These are phyloP conservation scores for Globisporangium barbulae DNA, from an alignment of 352 stramenopile genomes.

Conservation along the genomic window DNA sequence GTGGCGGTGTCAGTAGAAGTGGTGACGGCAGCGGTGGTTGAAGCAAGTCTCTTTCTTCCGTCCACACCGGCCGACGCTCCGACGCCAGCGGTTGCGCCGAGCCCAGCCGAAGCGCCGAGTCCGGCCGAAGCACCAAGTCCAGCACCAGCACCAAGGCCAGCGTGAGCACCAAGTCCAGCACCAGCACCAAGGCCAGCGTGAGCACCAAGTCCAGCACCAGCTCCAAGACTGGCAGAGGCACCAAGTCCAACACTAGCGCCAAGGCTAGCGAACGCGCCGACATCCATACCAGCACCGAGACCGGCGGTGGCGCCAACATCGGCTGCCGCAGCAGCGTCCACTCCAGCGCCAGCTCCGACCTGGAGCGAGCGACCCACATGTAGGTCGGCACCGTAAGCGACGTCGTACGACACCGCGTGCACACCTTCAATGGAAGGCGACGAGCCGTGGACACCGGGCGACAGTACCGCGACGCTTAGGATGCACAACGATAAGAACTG, in stretches of 20 bases:
- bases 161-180: neutral
- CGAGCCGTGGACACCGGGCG: neutral
- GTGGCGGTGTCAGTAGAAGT: neutral
- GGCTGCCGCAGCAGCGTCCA: neutral
- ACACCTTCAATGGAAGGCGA: neutral
- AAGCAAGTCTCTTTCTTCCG: neutral
- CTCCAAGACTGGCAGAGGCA: neutral
- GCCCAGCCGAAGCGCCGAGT: neutral
- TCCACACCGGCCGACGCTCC: neutral
- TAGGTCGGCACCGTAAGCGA: neutral
- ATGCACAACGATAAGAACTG: neutral
- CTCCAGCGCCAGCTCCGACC: neutral
- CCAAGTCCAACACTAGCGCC: neutral
- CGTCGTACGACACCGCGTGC: neutral
- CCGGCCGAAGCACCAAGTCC: neutral
- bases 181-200: neutral
- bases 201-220: too few species aligned
- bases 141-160: neutral
- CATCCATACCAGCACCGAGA: neutral
- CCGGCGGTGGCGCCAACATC: neutral
- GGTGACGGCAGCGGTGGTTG: neutral
- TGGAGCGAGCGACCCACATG: neutral
- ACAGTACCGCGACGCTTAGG: slow-evolving; percentile 4
- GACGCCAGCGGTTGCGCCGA: neutral
- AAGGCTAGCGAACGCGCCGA: neutral